Conservation (phyloP, 306 rosid species). For the Carpinus viminea region DNA sequence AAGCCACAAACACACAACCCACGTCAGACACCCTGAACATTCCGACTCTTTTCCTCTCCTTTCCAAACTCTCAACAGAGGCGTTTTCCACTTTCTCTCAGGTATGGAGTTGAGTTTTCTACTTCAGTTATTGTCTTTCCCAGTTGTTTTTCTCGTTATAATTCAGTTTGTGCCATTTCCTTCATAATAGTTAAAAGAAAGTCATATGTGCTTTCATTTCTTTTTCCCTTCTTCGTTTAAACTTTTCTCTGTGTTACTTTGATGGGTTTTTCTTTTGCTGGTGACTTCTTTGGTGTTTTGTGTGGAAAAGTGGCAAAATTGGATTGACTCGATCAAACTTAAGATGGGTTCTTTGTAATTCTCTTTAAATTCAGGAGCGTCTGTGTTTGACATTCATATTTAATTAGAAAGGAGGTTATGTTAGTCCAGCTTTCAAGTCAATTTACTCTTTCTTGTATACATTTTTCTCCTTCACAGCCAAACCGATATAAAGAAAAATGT, state of each 20-base stretch:
- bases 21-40: background rate
- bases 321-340: conserved; percentile 5
- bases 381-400: background rate
- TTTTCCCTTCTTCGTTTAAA: background rate
- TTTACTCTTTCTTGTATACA: background rate
- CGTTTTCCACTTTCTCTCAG: background rate
- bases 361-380: no score
- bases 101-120: background rate
- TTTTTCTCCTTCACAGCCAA: no score
- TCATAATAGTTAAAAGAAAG: background rate
- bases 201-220: background rate
- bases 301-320: background rate
- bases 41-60: background rate
- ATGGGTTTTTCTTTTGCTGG: background rate
- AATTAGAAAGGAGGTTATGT: background rate
- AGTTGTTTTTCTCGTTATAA: background rate
- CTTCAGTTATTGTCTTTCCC: background rate
- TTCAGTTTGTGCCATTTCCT: background rate
- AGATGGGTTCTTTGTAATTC: background rate
- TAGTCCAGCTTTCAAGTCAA: background rate
- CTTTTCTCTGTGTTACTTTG: background rate
- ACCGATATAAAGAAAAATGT: no score
- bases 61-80: background rate
- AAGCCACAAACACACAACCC: background rate
- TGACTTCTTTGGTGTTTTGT: background rate